These are phyloP conservation scores for Phytophthora ohioensis DNA, from an alignment of 352 stramenopile species.

Conservation along the genomic window DNA sequence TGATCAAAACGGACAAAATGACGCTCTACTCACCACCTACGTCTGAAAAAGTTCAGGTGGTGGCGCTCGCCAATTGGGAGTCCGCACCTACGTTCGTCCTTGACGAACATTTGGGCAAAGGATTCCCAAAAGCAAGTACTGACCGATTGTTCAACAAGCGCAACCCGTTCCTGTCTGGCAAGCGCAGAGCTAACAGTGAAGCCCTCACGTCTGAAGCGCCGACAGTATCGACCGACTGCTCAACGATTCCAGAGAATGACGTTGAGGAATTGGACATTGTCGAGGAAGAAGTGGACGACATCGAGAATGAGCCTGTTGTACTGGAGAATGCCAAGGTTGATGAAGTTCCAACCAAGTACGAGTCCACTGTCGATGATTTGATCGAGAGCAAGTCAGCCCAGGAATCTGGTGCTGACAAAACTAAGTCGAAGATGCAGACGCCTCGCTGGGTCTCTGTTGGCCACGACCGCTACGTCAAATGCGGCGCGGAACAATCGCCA, in stretches of 20 bases:
- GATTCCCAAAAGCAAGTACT: conserved; percentile 18
- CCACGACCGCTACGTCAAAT: conserved; percentile 30
- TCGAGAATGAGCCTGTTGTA: conserved; percentile 1
- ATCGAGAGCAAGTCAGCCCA: background rate
- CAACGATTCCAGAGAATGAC: conserved; percentile 26
- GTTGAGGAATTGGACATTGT: conserved; percentile 23
- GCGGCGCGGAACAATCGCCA: background rate
- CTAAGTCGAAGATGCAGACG: conserved; percentile 2
- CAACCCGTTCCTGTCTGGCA: conserved; percentile 44
- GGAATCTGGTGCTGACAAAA: background rate
- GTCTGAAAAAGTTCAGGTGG: conserved; percentile 23
- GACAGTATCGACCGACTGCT: conserved; percentile 40
- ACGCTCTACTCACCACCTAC: conserved; percentile 13
- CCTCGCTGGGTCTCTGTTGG: conserved; percentile 29
- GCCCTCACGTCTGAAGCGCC: conserved; percentile 35
- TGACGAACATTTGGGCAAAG: conserved; percentile 26
- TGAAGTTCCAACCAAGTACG: background rate
- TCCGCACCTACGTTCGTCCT: conserved; percentile 33
- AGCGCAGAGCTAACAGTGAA: conserved; percentile 31
- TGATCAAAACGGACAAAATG: conserved; percentile 27
- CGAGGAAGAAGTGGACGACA: conserved; percentile 17
- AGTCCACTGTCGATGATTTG: background rate
- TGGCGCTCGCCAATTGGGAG: conserved; percentile 43
- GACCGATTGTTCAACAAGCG: conserved; percentile 44
- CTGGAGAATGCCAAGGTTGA: background rate